Conservation (phyloP, 257 asterid species). For the Nicotiana tabacum region DNA sequence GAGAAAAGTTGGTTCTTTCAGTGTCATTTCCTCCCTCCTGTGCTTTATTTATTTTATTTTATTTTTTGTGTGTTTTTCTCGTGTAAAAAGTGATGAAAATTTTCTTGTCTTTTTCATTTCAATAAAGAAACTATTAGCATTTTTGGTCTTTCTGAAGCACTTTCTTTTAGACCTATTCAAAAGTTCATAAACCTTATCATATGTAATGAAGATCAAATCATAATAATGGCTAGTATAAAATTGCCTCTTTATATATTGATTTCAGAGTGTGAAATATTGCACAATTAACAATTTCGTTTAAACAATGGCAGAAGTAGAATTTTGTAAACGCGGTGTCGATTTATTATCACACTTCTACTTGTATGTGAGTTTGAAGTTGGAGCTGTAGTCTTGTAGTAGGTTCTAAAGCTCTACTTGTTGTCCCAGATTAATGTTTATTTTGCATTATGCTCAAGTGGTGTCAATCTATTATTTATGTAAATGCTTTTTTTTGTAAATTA, state of each 20-base stretch:
- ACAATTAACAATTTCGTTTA: background rate
- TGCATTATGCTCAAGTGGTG: background rate
- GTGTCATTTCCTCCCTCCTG: background rate
- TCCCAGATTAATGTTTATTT: background rate
- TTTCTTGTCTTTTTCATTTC: too few relatives aligned
- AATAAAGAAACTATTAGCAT: too few relatives aligned
- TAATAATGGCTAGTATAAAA: background rate
- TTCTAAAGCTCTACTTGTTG: background rate
- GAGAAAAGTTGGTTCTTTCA: background rate
- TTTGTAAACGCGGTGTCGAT: background rate
- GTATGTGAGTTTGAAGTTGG: background rate
- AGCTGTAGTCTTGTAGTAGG: background rate
- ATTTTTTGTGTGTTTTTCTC: too few relatives aligned
- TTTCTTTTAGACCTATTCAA: background rate
- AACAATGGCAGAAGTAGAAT: too few relatives aligned
- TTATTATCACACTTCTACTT: background rate
- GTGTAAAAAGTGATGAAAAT: too few relatives aligned
- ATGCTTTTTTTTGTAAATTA: too few relatives aligned
- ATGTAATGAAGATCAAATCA: background rate
- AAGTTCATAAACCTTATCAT: background rate
- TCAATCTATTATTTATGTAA: too few relatives aligned
- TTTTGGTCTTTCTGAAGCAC: background rate
- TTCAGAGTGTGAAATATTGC: background rate
- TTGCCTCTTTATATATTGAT: background rate
- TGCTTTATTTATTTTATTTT: background rate